Conservation (phyloP, 1,139 yeast species). For the Wickerhamomyces sp. region DNA sequence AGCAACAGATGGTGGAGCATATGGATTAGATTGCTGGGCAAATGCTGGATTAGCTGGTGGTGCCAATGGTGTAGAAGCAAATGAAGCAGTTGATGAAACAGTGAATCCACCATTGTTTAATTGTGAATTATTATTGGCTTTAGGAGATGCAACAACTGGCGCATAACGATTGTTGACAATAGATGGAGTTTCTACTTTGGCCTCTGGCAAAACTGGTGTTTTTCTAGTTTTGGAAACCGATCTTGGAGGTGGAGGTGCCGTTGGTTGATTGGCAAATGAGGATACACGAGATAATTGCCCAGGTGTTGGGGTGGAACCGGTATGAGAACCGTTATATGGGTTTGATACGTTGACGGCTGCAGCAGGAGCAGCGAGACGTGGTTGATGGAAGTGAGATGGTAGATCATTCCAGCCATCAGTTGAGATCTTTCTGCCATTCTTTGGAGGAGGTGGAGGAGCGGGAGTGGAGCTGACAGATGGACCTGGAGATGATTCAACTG, state of each 20-base stretch:
- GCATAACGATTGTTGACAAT: conserved; percentile 16
- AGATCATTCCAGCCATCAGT: conserved; percentile 94
- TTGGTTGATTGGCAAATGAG: conserved; percentile 22
- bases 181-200: conserved; percentile 14
- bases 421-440: conserved; percentile 46
- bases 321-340: conserved; percentile 16
- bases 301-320: conserved; percentile 23
- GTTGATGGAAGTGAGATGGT: conserved; percentile 63
- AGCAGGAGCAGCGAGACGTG: conserved; percentile 50
- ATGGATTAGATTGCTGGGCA: not conserved
- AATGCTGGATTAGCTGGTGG: conserved; percentile 17
- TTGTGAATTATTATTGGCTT: conserved; percentile 8
- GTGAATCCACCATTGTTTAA: conserved; percentile 8
- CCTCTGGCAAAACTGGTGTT: conserved; percentile 14
- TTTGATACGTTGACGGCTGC: conserved; percentile 28
- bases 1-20: not conserved
- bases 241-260: conserved; percentile 28
- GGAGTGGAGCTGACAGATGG: conserved; percentile 7
- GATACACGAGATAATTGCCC: conserved; percentile 17
- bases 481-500: conserved; percentile 13
- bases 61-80: conserved; percentile 14
- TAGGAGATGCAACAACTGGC: conserved; percentile 18
- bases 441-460: conserved; percentile 28
- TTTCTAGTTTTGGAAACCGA: conserved; percentile 22
- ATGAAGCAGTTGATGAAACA: conserved; percentile 19